Conservation (phyloP, 139 green algal genomes). For the Chlorokybus atmophyticus region DNA sequence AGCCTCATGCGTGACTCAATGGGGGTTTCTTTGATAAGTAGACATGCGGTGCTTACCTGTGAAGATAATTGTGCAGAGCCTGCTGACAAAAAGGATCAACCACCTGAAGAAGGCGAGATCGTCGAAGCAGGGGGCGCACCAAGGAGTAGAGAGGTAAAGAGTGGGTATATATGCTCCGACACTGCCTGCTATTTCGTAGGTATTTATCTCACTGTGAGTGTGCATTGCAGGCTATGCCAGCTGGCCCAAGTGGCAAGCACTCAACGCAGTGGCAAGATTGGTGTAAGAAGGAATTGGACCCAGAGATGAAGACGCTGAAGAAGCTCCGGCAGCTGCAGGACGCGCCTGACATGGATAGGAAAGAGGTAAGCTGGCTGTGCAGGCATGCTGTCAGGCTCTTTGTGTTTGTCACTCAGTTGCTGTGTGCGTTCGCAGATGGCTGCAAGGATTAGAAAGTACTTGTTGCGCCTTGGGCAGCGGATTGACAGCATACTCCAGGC, state of each 20-base stretch:
- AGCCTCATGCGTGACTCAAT: too few relatives aligned
- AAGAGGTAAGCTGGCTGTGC: background rate
- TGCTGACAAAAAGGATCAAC: too few relatives aligned
- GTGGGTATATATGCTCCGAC: conserved; percentile 2
- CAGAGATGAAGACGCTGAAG: conserved; percentile 4
- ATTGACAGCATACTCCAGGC: background rate
- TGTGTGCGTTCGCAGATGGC: background rate
- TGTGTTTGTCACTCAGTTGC: background rate
- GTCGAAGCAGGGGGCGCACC: background rate
- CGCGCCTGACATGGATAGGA: background rate
- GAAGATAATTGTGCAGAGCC: too few relatives aligned
- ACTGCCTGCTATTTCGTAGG: too few relatives aligned
- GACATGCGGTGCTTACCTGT: too few relatives aligned
- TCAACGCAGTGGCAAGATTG: conserved; percentile 1
- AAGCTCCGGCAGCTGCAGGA: background rate
- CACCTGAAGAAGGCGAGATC: too few relatives aligned
- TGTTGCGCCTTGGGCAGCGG: background rate
- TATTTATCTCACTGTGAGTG: too few relatives aligned
- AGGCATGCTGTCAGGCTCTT: background rate
- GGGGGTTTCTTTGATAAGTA: too few relatives aligned
- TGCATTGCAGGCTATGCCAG: background rate
- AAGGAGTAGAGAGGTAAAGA: conserved; percentile 5
- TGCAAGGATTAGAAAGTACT: conserved; percentile 5
- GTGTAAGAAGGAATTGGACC: conserved; percentile 7
- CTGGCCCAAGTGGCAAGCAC: background rate